A percentile compares a stretch with the other conserved stretches of the same genome.
Conservation (phyloP, 108 stramenopile genomes). For the Cyclotella sp. region DNA sequence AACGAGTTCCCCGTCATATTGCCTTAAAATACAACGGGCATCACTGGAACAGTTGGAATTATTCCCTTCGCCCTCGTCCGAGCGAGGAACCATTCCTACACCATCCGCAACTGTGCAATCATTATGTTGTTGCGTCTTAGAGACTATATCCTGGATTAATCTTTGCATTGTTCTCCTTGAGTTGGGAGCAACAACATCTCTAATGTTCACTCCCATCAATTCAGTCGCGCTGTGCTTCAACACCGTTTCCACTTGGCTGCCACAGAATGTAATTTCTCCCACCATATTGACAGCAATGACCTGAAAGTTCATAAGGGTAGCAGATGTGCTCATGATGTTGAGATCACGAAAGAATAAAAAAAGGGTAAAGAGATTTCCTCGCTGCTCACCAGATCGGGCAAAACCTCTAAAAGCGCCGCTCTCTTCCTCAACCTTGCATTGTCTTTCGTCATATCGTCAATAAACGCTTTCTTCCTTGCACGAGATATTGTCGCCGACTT, state of each 20-base stretch:
- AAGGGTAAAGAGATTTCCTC: too few species aligned
- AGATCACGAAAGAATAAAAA: too few species aligned
- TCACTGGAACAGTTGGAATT: not conserved
- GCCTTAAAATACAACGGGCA: not conserved
- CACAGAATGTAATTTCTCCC: not conserved
- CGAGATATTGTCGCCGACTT: not conserved
- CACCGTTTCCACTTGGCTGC: not conserved
- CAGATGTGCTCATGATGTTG: too few species aligned
- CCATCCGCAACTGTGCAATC: not conserved
- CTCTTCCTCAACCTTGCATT: not conserved
- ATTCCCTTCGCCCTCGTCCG: not conserved
- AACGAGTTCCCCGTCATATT: not conserved
- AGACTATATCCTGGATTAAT: not conserved
- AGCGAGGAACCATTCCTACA: too few species aligned
- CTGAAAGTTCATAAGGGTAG: not conserved
- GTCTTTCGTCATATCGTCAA: not conserved
- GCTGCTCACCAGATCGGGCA: constrained; percentile 1
- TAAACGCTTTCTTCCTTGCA: not conserved
- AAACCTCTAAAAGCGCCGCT: not conserved
- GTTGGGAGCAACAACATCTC: not conserved
- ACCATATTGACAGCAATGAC: not conserved
- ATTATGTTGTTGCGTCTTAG: not conserved
- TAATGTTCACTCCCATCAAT: not conserved
- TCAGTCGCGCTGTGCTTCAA: not conserved
- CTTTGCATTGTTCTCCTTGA: not conserved